Evolutionary conservation across 805 yeast genomes (phyloP).

Genomic region (Jamesozyma hellenica): DNA sequence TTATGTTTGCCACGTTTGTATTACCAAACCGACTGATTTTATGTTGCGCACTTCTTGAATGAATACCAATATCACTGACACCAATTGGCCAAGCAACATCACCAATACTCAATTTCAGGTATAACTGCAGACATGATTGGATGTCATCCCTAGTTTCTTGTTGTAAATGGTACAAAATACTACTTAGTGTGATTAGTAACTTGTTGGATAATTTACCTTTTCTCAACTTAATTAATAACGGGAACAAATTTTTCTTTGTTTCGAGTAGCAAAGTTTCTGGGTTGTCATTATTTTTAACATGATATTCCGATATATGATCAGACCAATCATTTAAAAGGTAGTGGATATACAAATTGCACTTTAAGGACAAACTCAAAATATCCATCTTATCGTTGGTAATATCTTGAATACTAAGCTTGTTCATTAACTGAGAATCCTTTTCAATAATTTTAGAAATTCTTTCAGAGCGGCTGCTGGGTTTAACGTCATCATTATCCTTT

Average conservation of each 20-base stretch:
- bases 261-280: constrained; percentile 30
- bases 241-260: constrained; percentile 41
- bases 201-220: constrained; percentile 32
- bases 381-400: constrained; percentile 14
- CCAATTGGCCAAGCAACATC: constrained; percentile 93
- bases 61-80: constrained; percentile 68
- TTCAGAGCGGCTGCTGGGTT: neutral
- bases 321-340: constrained; percentile 32
- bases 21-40: constrained; percentile 39
- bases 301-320: constrained; percentile 8
- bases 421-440: constrained; percentile 8
- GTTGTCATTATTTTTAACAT: constrained; percentile 4
- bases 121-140: constrained; percentile 41
- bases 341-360: constrained; percentile 35
- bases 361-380: constrained; percentile 33
- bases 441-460: constrained; percentile 2
- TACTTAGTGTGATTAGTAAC: constrained; percentile 44
- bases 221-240: constrained; percentile 46
- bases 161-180: constrained; percentile 55
- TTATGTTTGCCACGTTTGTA: constrained; percentile 47
- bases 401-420: constrained; percentile 28
- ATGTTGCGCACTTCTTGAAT: constrained; percentile 55
- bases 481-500: neutral
- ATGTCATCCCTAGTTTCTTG: constrained; percentile 19
- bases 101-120: constrained; percentile 70